These are phyloP conservation scores for Pichia ethanolica DNA, from an alignment of 805 yeast genomes.

Conservation along the genomic window DNA sequence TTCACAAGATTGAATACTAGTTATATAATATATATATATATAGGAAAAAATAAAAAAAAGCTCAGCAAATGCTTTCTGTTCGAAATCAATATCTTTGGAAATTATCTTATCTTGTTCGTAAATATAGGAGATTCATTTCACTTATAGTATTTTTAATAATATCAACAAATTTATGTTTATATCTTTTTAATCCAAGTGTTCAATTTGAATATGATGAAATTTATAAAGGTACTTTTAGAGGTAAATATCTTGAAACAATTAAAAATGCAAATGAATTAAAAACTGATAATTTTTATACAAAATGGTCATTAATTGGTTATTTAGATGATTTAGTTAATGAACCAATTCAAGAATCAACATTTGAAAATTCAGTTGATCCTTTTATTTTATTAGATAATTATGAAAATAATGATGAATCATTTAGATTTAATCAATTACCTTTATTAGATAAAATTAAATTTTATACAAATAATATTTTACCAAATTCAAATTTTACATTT, in stretches of 20 bases:
- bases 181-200: neutral
- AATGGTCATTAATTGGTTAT: conserved; percentile 21
- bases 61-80: neutral
- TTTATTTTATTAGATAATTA: conserved; percentile 15
- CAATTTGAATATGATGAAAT: conserved; percentile 18
- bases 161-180: neutral
- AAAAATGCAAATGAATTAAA: conserved; percentile 17
- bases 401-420: conserved; percentile 8
- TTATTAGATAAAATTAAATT: conserved; percentile 13
- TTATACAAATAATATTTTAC: conserved; percentile 17
- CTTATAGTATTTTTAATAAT: neutral
- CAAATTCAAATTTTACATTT: conserved; percentile 18
- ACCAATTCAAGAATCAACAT: conserved; percentile 18
- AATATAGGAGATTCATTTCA: neutral
- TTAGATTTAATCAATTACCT: conserved; percentile 10
- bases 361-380: conserved; percentile 20
- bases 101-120: neutral
- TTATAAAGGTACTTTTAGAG: conserved; percentile 26
- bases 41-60: too few species aligned
- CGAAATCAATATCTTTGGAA: neutral
- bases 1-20: too few species aligned
- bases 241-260: conserved; percentile 21
- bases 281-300: conserved; percentile 22
- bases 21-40: too few species aligned
- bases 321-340: conserved; percentile 27